Evolutionary conservation across 1,284 basidiomycete genomes (phyloP).

Genomic region (Microbotryum saponariae): DNA sequence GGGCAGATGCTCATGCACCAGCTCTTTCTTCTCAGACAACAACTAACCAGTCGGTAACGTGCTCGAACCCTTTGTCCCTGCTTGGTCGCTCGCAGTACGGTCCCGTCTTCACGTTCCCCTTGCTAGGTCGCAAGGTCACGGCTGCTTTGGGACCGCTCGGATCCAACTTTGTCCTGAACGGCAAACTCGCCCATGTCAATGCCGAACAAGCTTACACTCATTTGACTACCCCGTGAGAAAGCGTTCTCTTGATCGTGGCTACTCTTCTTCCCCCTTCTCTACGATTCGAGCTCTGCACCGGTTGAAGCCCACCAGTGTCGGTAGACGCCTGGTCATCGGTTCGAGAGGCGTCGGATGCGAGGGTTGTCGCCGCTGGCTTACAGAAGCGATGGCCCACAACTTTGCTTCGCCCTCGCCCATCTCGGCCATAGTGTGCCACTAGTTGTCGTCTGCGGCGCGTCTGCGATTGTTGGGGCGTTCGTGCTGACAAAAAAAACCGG

Average conservation of each 20-base stretch:
- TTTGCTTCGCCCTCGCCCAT: too few species aligned
- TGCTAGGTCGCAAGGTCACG: constrained; percentile 82
- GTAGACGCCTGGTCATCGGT: too few species aligned
- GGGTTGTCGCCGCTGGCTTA: too few species aligned
- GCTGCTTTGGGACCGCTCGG: constrained; percentile 87
- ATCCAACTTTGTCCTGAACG: constrained; percentile 89
- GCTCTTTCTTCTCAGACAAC: too few species aligned
- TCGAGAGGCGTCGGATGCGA: too few species aligned
- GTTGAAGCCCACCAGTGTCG: too few species aligned
- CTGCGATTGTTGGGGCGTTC: too few species aligned
- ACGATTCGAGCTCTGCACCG: too few species aligned
- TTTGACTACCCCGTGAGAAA: constrained; percentile 35
- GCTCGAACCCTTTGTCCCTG: background rate
- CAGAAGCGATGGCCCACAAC: too few species aligned
- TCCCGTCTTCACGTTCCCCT: constrained; percentile 79
- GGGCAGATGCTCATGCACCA: background rate
- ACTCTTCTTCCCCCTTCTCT: too few species aligned
- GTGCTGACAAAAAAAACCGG: background rate
- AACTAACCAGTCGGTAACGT: background rate
- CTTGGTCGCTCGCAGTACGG: constrained; percentile 46
- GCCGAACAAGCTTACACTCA: constrained; percentile 91
- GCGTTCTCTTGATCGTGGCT: background rate
- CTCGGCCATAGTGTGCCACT: too few species aligned
- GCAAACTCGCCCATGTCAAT: constrained; percentile 81
- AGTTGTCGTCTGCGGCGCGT: background rate